A percentile compares a stretch with the other conserved stretches of the same genome.
Conservation (phyloP, 2,329 filamentous ascomycete species). For the Cordyceps javanica region DNA sequence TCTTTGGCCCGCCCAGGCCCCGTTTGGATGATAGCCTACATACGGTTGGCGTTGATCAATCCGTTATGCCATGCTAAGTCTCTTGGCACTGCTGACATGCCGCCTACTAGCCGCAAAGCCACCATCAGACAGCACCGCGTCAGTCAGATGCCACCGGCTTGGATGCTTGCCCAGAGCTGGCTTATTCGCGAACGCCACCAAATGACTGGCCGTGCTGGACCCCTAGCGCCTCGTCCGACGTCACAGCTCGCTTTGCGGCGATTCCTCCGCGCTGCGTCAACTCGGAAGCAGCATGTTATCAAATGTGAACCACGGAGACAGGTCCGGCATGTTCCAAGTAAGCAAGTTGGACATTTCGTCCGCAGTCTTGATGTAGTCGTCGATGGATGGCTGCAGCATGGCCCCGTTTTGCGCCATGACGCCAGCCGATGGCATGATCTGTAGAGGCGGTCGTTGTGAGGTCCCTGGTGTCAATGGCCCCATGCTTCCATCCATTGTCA, state of each 20-base stretch:
- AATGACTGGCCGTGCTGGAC: background rate
- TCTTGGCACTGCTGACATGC: conserved; percentile 10
- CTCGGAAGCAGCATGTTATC: conserved; percentile 9
- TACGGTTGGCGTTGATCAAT: background rate
- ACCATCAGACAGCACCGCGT: background rate
- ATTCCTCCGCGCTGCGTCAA: background rate
- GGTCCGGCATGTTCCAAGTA: conserved; percentile 19
- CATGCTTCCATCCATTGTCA: conserved; percentile 8
- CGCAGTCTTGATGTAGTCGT: conserved; percentile 21
- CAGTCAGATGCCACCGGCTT: background rate
- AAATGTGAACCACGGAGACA: conserved; percentile 15
- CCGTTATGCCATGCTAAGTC: background rate
- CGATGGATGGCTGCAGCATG: conserved; percentile 16
- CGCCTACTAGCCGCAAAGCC: background rate
- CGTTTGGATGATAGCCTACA: background rate
- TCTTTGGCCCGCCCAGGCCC: background rate
- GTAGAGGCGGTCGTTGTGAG: conserved; percentile 13
- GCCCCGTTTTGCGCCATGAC: conserved; percentile 15
- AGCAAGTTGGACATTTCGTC: conserved; percentile 22
- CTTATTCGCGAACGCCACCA: background rate
- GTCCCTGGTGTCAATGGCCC: background rate
- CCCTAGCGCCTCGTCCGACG: background rate
- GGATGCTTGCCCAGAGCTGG: background rate
- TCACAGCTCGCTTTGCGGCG: background rate
- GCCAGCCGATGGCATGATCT: conserved; percentile 14